Evolutionary conservation across 2,329 filamentous ascomycete species (phyloP).

Genomic region (Ampelomyces quisqualis): DNA sequence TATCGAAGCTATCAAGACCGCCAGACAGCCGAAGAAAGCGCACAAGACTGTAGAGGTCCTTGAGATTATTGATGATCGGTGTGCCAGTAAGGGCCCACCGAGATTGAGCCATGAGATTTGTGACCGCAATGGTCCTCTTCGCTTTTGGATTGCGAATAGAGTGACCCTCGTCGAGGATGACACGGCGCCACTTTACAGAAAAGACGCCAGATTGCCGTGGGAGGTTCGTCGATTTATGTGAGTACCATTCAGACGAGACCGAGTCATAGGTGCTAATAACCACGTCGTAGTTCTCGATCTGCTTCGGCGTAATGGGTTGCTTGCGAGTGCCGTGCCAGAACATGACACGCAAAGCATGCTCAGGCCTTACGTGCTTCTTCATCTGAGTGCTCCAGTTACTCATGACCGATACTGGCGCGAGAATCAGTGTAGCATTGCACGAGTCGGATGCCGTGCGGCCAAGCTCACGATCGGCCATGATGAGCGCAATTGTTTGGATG

Average conservation of each 20-base stretch:
- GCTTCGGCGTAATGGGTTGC: slow-evolving; percentile 50
- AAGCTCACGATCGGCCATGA: slow-evolving; percentile 58
- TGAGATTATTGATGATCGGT: slow-evolving; percentile 79
- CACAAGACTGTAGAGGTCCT: slow-evolving; percentile 77
- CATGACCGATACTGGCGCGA: slow-evolving; percentile 83
- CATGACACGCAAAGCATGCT: slow-evolving; percentile 65
- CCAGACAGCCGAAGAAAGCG: slow-evolving; percentile 75
- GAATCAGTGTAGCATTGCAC: slow-evolving; percentile 67
- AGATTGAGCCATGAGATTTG: slow-evolving; percentile 65
- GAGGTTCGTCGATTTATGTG: slow-evolving; percentile 42
- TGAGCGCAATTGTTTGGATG: slow-evolving; percentile 77
- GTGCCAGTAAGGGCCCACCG: slow-evolving; percentile 66
- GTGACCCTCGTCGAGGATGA: slow-evolving; percentile 56
- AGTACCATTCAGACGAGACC: slow-evolving; percentile 65
- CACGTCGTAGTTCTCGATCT: slow-evolving; percentile 68
- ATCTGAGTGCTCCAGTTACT: slow-evolving; percentile 88
- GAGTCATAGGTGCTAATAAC: slow-evolving; percentile 85
- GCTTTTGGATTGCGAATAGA: slow-evolving; percentile 75
- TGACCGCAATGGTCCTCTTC: slow-evolving; percentile 69
- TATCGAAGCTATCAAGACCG: slow-evolving; percentile 68
- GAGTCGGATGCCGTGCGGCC: slow-evolving; percentile 18
- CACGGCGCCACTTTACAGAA: slow-evolving; percentile 70
- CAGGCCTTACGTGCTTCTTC: slow-evolving; percentile 65
- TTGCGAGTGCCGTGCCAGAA: slow-evolving; percentile 70
- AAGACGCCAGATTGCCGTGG: slow-evolving; percentile 50